A percentile compares a stretch with the other conserved stretches of the same genome.
These are phyloP conservation scores for Dendrostoma leiphaemia DNA, from an alignment of 2,329 filamentous ascomycete genomes.

Conservation along the genomic window DNA sequence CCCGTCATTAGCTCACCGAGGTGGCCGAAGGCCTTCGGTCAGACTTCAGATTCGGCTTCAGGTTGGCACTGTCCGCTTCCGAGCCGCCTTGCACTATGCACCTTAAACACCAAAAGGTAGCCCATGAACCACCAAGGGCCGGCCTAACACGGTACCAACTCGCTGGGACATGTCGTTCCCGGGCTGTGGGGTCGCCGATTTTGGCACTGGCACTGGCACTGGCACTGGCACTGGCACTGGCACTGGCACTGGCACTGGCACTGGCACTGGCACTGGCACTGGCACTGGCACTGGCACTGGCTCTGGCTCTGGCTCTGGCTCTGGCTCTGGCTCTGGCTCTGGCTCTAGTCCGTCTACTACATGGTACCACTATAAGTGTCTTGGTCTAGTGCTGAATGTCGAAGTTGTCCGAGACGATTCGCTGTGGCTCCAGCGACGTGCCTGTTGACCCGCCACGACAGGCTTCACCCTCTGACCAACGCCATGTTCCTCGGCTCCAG, in stretches of 20 bases:
- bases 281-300: no score
- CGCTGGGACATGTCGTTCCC: not conserved
- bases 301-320: no score
- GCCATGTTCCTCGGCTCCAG: no score
- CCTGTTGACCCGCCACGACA: conserved; percentile 10
- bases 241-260: no score
- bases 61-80: conserved; percentile 8
- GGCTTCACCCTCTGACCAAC: not conserved
- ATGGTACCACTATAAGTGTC: not conserved
- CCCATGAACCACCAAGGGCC: no score
- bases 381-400: conserved; percentile 7
- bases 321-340: no score
- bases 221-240: no score
- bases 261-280: no score
- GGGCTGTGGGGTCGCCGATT: no score
- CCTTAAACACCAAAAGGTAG: no score
- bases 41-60: not conserved
- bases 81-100: conserved; percentile 4
- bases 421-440: not conserved
- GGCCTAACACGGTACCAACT: not conserved
- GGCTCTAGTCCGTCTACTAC: no score
- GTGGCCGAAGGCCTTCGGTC: conserved; percentile 14
- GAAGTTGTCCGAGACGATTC: not conserved
- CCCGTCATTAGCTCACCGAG: not conserved
- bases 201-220: no score